Evolutionary conservation across 495 filamentous ascomycete genomes (phyloP), one percentile per base, ranked within the genome.

Genomic region (Platismatia glauca): DNA sequence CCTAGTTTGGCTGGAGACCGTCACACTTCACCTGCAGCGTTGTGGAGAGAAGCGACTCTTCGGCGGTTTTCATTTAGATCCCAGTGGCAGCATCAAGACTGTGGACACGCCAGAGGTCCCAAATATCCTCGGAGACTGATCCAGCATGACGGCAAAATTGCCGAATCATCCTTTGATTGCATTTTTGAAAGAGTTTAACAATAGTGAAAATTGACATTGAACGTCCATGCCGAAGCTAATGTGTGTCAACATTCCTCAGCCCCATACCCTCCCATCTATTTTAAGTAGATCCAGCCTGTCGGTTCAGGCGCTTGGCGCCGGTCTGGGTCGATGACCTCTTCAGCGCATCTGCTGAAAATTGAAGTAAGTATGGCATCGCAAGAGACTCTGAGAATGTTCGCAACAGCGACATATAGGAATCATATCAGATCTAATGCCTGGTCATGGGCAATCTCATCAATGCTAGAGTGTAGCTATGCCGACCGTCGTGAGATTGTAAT

Each of bases 391-490:
- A 3, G 56, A 63, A 60, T 33, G 31, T 44, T 53, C 48, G 50
- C 20, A 34, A 63, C 15, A 59, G 60, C 34, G 31, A 27, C n/a
- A 60, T 39, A 34, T 41, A 55, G 41, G 18, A 66, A 61, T 77
- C 6, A 1, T 48, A 72, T 86, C 86, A 89, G 85, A 81, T 79
- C 71, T 68, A 77, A 76, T 69, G 86, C 89, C 90, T 78, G 87
- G 90, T 94, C 89, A 92, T 82, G 84, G 89, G 89, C 87, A 78
- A 78, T 87, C 80, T 93, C 90, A 91, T 92, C 90, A 95, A 89
- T 79, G 82, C 84, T 81, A 82, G 74, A 68, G 67, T 75, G 71
- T 84, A 80, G 85, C 83, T 96, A 93, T 89, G 91, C 86, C 89
- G 91, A 96, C 91, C 91, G 91, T 96, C 91, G 91, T 96, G 91